Base-by-base conservation (phyloP, 2,329 filamentous ascomycete genomes). In the Penicillium decumbens region DNA sequence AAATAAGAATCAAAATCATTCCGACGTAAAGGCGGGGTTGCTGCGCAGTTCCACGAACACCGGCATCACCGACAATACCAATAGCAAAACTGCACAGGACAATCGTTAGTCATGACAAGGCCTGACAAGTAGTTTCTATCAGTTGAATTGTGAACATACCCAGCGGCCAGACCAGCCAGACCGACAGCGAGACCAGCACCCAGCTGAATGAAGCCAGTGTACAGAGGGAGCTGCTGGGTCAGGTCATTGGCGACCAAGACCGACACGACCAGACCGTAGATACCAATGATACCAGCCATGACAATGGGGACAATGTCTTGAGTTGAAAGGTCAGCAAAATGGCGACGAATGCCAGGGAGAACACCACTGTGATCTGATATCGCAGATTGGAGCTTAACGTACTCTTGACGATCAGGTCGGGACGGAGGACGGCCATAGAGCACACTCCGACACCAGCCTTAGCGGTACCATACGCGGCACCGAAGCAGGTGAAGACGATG, bases 261-360 rank as follows among this genome's bases (percentile, higher is more conserved):
- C 15, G 88, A 91, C 54, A 92, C 88, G 75, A 93, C 88, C 60
- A 93, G 82, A 66, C 88, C 88, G 78, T 93, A 98, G 75, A 98
- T 97, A 87, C 89, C 93, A 77, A 98, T 97, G 77, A 98, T 98
- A 97, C 93, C 93, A 81, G 93, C 93, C 93, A 98, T 98, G 85
- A 98, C 95, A 76, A 97, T 93, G 72, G 93, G 93, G 60, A 97
- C 92, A 75, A 97, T 96, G 82, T 96, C 92, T 97, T 97, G 62
- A 8, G 27, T 5, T 18, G 3, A 15, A 12, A 51, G 27, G 49
- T 57, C 38, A 61, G 57, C 57, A 25, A 61, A 50, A n/a, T 25
- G 7, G 33, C 30, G 5, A 27, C 15, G 35, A 3, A 32, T n/a
- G 13, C 10, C n/a, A 29, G 23, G n/a, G n/a, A 20, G n/a, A 1